Base-by-base conservation (phyloP, 805 yeast genomes). In the Metschnikowia kunwiensis region DNA sequence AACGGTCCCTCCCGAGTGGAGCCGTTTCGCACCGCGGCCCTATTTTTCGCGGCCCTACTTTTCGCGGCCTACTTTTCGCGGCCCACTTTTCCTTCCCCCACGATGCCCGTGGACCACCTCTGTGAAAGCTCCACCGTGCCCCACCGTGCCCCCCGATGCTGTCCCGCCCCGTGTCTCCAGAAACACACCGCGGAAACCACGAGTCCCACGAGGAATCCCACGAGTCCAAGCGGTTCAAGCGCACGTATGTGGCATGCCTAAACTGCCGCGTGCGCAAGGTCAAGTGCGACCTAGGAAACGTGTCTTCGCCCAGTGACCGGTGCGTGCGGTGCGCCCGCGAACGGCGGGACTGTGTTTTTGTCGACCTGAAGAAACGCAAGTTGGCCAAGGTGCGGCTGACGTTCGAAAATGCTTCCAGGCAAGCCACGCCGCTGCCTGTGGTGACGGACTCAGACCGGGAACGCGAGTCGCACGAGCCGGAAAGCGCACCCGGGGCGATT, bases 301-400 rank as follows among this genome's bases (percentile, higher is more conserved):
- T 79, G 6, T 82, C 78, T 32, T 72, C 72, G 42, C 95, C 95
- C 0, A 68, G 70, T 29, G 78, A 77, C 4, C 93, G 94, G 3
- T 89, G 97, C 68, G 80, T 77, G 2, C 64, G 97, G 32, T 89
- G 97, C 53, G 71, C 74, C 42, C 70, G 97, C 28, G 96, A 89
- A 54, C 68, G 94, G 11, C 77, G 76, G 47, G 87, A 82, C 48
- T 89, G 97, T 60, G 79, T 81, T 11, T 78, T 85, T 54, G 73
- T 68, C 7, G 71, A 67, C 16, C 48, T 44, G 48, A 42, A 43
- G 25, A 55, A 46, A 33, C 43, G 50, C 7, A 31, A 35, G 22
- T 40, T 44, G 25, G 30, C 30, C 24, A 37, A 28, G 12, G 36
- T 27, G 8, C 29, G 42, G 13, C 10, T 23, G 8, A 24, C 20